Percentiles rank a stretch among this genome's conserved stretches.
Evolutionary conservation across 345 rosid genomes (phyloP).

Genomic region (Euphorbia tirucalli): DNA sequence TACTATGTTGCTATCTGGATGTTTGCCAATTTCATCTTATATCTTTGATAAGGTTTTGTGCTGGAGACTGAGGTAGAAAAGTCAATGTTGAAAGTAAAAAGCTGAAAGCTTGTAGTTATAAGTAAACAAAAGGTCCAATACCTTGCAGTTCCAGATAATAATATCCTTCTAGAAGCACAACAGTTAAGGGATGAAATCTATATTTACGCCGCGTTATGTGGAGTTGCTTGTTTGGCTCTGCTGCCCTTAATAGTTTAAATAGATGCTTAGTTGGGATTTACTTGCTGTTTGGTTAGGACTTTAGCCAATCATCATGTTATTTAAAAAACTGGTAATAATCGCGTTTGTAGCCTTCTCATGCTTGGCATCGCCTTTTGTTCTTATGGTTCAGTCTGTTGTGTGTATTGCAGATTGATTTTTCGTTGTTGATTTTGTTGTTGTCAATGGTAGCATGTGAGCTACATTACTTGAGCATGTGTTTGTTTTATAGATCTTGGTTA

Average conservation of each 20-base stretch:
- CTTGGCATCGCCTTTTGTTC: not conserved
- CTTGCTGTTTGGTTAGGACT: not conserved
- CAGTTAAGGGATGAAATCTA: not conserved
- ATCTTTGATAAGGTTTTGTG: not conserved
- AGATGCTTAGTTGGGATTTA: not conserved
- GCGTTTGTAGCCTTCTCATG: not conserved
- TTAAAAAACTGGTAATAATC: not conserved
- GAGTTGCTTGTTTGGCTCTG: not conserved
- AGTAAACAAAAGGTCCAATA: not conserved
- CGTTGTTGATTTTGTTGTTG: not conserved
- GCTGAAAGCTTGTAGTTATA: not conserved
- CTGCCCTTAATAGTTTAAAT: not conserved
- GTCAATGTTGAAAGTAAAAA: not conserved
- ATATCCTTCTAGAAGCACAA: not conserved
- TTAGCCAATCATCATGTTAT: not conserved
- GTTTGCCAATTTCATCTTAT: not conserved
- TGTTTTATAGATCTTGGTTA: not conserved
- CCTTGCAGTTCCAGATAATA: not conserved
- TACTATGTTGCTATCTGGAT: not conserved
- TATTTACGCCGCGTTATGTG: not conserved
- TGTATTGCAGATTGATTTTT: not conserved
- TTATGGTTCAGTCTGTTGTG: not conserved
- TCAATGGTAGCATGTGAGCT: not conserved
- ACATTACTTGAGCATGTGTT: not conserved
- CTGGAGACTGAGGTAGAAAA: not conserved